phyloP scores from a whole-genome alignment of 2,329 filamentous ascomycete genomes.

The Emericellopsis cladophorae region DNA sequence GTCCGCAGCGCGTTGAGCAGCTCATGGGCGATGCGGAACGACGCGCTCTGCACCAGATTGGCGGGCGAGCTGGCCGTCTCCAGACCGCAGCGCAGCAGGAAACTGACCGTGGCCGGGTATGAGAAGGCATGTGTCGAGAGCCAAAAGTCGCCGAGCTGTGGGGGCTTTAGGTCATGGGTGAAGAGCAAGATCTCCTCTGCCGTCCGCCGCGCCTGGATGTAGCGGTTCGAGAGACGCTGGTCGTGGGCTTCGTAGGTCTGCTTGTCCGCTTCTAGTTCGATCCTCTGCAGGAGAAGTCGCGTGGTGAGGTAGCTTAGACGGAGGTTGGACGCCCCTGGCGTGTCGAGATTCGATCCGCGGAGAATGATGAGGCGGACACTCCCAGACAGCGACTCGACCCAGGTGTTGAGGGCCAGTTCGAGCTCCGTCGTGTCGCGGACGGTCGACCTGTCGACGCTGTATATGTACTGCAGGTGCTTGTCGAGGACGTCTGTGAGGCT shows the following conservation, averaged over 20 bases:
- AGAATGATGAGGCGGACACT: constrained; percentile 25
- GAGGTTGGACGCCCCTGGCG: constrained; percentile 35
- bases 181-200: constrained; percentile 36
- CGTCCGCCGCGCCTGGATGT: constrained; percentile 27
- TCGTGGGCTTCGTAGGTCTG: constrained; percentile 9
- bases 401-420: constrained; percentile 24
- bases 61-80: constrained; percentile 24
- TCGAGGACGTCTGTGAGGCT: constrained; percentile 27
- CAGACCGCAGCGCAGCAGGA: constrained; percentile 33
- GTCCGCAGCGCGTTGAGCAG: constrained; percentile 23
- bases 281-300: constrained; percentile 30
- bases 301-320: constrained; percentile 36
- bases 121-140: constrained; percentile 31
- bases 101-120: constrained; percentile 34
- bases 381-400: constrained; percentile 28
- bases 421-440: constrained; percentile 14
- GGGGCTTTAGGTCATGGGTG: constrained; percentile 27
- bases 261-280: constrained; percentile 29
- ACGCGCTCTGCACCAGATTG: constrained; percentile 20
- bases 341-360: constrained; percentile 24
- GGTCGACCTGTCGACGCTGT: constrained; percentile 16
- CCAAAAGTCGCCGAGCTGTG: constrained; percentile 36
- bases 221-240: constrained; percentile 14
- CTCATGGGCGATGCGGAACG: constrained; percentile 27
- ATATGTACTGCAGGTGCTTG: constrained; percentile 17